Evolutionary conservation across 306 rosid species (phyloP).

Genomic region (Luffa acutangula): DNA sequence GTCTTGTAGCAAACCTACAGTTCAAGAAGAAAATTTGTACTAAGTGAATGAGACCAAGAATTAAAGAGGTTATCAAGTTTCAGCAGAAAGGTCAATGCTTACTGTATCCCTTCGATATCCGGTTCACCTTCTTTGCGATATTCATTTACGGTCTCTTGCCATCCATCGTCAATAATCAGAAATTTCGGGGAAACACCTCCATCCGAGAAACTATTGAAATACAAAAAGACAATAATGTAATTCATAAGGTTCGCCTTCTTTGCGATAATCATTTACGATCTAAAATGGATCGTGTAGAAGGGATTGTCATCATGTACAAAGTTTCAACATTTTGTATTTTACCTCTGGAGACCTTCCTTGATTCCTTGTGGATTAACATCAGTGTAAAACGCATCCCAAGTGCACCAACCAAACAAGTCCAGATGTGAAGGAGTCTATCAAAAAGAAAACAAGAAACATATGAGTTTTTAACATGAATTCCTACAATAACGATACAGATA

Average conservation of each 20-base stretch:
- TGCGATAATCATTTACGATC: too few relatives aligned
- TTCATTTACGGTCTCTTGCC: constrained; percentile 47
- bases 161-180: constrained; percentile 67
- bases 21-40: constrained; percentile 6
- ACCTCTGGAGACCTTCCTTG: constrained; percentile 54
- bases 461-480: neutral
- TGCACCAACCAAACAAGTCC: constrained; percentile 88
- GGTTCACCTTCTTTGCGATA: constrained; percentile 46
- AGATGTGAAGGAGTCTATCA: constrained; percentile 32
- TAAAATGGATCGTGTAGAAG: neutral
- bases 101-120: constrained; percentile 41
- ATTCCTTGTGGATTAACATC: constrained; percentile 51
- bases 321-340: neutral
- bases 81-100: constrained; percentile 17
- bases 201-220: constrained; percentile 28
- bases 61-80: neutral
- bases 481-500: neutral
- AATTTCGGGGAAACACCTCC: constrained; percentile 57
- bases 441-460: neutral
- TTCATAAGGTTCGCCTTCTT: neutral
- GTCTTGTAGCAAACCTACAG: constrained; percentile 50
- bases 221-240: neutral
- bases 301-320: neutral
- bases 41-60: neutral
- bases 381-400: constrained; percentile 71